Evolutionary conservation across 768 basidiomycete species (phyloP).

Genomic region (Infundibulicybe gibba): DNA sequence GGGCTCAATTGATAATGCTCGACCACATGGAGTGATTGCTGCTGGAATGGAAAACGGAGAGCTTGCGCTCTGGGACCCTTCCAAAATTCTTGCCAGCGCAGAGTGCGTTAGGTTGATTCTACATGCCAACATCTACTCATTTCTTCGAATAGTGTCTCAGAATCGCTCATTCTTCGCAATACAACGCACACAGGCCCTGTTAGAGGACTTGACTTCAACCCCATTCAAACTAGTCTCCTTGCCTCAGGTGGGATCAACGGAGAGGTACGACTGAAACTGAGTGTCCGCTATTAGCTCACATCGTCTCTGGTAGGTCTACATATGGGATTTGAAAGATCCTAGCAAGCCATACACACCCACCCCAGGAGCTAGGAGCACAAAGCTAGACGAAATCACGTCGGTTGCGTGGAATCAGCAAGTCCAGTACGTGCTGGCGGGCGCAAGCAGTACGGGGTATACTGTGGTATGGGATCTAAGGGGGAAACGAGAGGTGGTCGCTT

Average conservation of each 20-base stretch:
- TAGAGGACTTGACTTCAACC: slow-evolving; percentile 92
- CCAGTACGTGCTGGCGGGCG: slow-evolving; percentile 89
- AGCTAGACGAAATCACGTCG: slow-evolving; percentile 92
- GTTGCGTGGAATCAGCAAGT: slow-evolving; percentile 96
- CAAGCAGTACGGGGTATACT: slow-evolving; percentile 91
- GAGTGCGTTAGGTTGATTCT: slow-evolving; percentile 52
- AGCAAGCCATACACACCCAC: slow-evolving; percentile 84
- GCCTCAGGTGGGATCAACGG: slow-evolving; percentile 89
- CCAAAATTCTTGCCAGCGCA: slow-evolving; percentile 72
- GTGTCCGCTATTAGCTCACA: slow-evolving; percentile 9
- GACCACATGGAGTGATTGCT: slow-evolving; percentile 80
- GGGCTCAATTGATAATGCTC: slow-evolving; percentile 64
- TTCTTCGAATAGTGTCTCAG: slow-evolving; percentile 37
- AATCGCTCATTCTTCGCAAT: slow-evolving; percentile 80
- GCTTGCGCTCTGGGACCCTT: slow-evolving; percentile 90
- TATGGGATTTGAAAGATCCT: slow-evolving; percentile 94
- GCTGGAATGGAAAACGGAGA: slow-evolving; percentile 97
- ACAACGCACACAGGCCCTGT: slow-evolving; percentile 91
- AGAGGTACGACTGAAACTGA: slow-evolving; percentile 53
- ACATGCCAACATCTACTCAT: slow-evolving; percentile 1
- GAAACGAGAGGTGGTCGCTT: slow-evolving; percentile 89
- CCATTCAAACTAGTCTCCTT: slow-evolving; percentile 80
- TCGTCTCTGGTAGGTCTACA: slow-evolving; percentile 65
- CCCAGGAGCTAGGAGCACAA: slow-evolving; percentile 74
- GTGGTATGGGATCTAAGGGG: slow-evolving; percentile 97